These are phyloP conservation scores for Aureobasidium subglaciale DNA, from an alignment of 2,329 filamentous ascomycete species.

Conservation along the genomic window DNA sequence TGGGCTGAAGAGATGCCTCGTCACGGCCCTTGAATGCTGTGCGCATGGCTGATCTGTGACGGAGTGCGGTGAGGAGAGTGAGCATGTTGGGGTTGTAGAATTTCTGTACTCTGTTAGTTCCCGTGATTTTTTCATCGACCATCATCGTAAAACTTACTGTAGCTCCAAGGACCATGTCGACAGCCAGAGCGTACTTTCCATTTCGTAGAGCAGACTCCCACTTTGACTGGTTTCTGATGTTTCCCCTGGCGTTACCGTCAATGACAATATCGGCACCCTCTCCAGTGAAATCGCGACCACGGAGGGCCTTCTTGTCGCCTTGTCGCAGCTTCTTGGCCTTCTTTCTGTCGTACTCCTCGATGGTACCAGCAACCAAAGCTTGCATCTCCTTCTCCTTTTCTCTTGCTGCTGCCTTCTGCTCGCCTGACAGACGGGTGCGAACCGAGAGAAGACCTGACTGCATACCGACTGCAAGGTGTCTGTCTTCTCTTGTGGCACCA, in stretches of 20 bases:
- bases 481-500: conserved; percentile 67
- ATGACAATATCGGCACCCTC: conserved; percentile 86
- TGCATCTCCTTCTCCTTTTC: conserved; percentile 81
- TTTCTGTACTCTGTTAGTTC: neutral
- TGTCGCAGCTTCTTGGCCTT: conserved; percentile 55
- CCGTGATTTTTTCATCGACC: neutral
- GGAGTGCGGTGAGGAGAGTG: conserved; percentile 74
- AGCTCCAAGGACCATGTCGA: conserved; percentile 65
- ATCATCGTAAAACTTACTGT: conserved; percentile 4
- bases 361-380: conserved; percentile 65
- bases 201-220: conserved; percentile 82
- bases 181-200: conserved; percentile 66
- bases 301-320: conserved; percentile 52
- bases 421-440: conserved; percentile 76
- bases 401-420: conserved; percentile 67
- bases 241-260: conserved; percentile 61
- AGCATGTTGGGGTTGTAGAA: conserved; percentile 44
- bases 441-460: conserved; percentile 87
- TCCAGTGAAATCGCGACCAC: conserved; percentile 72
- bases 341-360: conserved; percentile 69
- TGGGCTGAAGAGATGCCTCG: conserved; percentile 70
- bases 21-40: conserved; percentile 74
- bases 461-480: conserved; percentile 91
- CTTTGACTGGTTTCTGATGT: conserved; percentile 55
- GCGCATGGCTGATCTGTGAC: conserved; percentile 78